Conservation (phyloP, 805 yeast species). For the Kluyveromyces wickerhamii region DNA sequence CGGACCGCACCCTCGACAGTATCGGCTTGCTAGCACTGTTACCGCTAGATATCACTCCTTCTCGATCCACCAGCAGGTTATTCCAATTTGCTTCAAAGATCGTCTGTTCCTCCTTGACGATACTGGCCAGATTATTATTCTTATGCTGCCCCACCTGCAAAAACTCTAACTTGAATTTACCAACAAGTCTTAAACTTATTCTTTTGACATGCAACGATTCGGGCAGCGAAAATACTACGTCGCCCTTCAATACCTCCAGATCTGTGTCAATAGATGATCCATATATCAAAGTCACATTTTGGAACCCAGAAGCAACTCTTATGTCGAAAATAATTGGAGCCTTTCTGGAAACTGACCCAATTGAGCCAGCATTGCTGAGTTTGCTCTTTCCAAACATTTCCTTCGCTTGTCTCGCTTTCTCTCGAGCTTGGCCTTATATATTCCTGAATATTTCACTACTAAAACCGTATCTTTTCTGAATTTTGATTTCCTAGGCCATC, state of each 20-base stretch:
- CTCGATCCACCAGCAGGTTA: slow-evolving; percentile 32
- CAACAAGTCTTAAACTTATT: slow-evolving; percentile 53
- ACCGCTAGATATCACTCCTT: slow-evolving; percentile 20
- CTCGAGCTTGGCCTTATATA: slow-evolving; percentile 1
- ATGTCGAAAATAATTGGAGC: slow-evolving; percentile 27
- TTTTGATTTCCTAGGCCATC: too few relatives aligned
- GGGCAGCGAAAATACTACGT: slow-evolving; percentile 57
- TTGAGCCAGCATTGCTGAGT: neutral
- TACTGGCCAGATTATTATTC: slow-evolving; percentile 29
- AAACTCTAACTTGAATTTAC: slow-evolving; percentile 56
- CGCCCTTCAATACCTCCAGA: slow-evolving; percentile 67
- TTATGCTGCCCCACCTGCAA: slow-evolving; percentile 37
- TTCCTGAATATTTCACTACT: neutral
- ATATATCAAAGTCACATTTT: slow-evolving; percentile 64
- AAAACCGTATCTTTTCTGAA: too few relatives aligned
- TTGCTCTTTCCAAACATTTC: too few relatives aligned
- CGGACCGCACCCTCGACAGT: slow-evolving; percentile 1
- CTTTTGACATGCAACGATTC: slow-evolving; percentile 61
- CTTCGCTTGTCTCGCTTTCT: slow-evolving; percentile 2
- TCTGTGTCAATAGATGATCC: slow-evolving; percentile 74
- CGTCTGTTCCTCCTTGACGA: slow-evolving; percentile 44
- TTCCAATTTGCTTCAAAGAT: slow-evolving; percentile 75
- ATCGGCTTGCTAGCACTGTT: slow-evolving; percentile 1
- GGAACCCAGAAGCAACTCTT: slow-evolving; percentile 31
- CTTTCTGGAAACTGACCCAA: neutral